Evolutionary conservation across 352 stramenopile genomes (phyloP).

Genomic region (Pythium vanterpoolii): DNA sequence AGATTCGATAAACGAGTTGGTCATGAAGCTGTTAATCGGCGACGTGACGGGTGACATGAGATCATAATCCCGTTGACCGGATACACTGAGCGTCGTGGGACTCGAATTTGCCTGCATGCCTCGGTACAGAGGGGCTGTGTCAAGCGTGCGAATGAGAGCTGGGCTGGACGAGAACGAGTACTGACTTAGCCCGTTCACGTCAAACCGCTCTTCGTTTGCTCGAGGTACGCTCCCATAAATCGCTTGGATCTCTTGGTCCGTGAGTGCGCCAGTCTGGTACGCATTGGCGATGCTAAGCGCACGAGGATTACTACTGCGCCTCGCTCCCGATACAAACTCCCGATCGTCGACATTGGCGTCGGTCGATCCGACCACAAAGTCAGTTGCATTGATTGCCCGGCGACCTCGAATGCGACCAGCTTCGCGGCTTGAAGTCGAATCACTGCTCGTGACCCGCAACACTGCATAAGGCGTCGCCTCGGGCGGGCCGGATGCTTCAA

Average conservation of each 20-base stretch:
- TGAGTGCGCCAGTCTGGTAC: conserved; percentile 34
- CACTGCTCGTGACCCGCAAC: not conserved
- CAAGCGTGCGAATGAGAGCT: conserved; percentile 30
- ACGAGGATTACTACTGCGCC: not conserved
- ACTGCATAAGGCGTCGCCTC: not conserved
- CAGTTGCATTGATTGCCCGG: not conserved
- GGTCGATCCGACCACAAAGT: not conserved
- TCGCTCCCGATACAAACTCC: not conserved
- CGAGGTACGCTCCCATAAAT: conserved; percentile 31
- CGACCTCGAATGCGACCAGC: conserved; percentile 1
- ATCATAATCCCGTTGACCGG: conserved; percentile 30
- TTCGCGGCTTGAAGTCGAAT: not conserved
- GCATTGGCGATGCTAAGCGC: conserved; percentile 20
- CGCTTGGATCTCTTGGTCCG: conserved; percentile 36
- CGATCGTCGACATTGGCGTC: not conserved
- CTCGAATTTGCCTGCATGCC: not conserved
- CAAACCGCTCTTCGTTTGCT: conserved; percentile 26
- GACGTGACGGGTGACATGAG: conserved; percentile 41
- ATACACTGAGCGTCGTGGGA: not conserved
- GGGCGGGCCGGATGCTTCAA: not conserved
- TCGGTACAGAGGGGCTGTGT: conserved; percentile 37
- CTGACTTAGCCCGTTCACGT: conserved; percentile 29
- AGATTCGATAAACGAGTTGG: conserved; percentile 23
- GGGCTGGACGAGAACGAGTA: conserved; percentile 35
- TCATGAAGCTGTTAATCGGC: conserved; percentile 27